These are phyloP conservation scores for Trametes cinnabarina DNA, from an alignment of 768 basidiomycete species.

Conservation along the genomic window DNA sequence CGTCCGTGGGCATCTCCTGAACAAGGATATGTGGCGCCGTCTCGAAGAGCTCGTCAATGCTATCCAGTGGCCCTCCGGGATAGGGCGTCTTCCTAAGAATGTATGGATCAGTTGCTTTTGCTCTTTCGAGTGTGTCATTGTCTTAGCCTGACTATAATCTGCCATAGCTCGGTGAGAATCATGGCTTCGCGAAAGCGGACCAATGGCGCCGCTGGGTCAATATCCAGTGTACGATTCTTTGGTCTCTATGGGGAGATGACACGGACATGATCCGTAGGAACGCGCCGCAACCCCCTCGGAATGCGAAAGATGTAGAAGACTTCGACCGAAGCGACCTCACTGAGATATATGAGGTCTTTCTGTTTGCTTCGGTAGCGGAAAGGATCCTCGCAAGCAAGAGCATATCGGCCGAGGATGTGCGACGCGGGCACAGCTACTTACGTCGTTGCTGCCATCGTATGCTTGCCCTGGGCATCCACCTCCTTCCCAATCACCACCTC, in stretches of 20 bases:
- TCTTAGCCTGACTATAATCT: background rate
- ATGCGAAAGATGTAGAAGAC: background rate
- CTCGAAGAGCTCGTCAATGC: background rate
- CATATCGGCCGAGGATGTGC: background rate
- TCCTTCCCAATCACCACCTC: background rate
- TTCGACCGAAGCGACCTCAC: background rate
- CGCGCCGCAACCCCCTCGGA: background rate
- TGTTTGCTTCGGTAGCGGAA: background rate
- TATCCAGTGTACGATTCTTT: background rate
- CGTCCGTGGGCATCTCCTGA: background rate
- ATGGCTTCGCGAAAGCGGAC: background rate
- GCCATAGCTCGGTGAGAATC: constrained; percentile 1
- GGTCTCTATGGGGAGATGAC: background rate
- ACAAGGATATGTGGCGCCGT: background rate
- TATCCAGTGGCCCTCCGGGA: background rate
- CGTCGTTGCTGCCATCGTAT: background rate
- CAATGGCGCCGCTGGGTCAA: constrained; percentile 9
- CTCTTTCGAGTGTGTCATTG: background rate
- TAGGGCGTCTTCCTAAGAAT: constrained; percentile 1
- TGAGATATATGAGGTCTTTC: background rate
- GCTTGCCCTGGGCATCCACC: background rate
- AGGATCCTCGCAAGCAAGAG: background rate
- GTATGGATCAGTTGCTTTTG: background rate
- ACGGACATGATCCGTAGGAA: background rate
- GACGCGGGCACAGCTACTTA: background rate